phyloP scores from a whole-genome alignment of 208 protist species.

The Wallacemonas sp. region DNA sequence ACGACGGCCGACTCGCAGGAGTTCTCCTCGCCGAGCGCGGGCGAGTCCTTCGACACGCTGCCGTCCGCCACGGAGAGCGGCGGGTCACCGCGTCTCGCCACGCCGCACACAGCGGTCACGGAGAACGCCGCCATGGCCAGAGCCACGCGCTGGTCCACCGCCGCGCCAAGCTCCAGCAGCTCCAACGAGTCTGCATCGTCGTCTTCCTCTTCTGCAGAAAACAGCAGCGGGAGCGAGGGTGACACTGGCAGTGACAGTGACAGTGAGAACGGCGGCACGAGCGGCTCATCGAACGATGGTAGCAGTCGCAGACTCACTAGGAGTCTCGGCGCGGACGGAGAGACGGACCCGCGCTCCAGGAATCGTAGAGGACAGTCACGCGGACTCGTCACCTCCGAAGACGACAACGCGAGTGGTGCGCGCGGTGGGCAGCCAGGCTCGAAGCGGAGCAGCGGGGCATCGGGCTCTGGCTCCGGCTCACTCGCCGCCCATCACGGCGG shows the following conservation, averaged over 20 bases:
- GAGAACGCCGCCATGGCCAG: neutral
- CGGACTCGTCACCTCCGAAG: no score
- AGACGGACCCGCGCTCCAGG: no score
- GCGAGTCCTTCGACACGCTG: constrained; percentile 1
- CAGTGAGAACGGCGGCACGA: neutral
- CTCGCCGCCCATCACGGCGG: no score
- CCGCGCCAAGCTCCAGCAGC: neutral
- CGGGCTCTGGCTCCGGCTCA: no score
- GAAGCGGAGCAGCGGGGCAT: no score
- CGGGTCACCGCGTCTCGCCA: neutral
- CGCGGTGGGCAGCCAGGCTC: no score
- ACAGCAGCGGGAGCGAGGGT: neutral
- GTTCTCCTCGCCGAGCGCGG: neutral
- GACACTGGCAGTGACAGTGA: constrained; percentile 3
- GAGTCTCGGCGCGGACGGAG: neutral
- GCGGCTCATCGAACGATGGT: neutral
- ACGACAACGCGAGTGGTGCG: no score
- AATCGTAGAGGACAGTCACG: no score
- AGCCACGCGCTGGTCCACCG: constrained; percentile 1
- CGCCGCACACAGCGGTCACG: neutral
- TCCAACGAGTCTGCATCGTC: neutral
- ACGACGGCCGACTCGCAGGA: neutral
- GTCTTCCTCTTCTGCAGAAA: neutral
- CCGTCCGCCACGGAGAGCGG: neutral
- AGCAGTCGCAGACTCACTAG: neutral